A percentile compares a stretch with the other conserved stretches of the same genome.
Conservation (phyloP, 768 basidiomycete species). For the Lactarius hengduanensis region DNA sequence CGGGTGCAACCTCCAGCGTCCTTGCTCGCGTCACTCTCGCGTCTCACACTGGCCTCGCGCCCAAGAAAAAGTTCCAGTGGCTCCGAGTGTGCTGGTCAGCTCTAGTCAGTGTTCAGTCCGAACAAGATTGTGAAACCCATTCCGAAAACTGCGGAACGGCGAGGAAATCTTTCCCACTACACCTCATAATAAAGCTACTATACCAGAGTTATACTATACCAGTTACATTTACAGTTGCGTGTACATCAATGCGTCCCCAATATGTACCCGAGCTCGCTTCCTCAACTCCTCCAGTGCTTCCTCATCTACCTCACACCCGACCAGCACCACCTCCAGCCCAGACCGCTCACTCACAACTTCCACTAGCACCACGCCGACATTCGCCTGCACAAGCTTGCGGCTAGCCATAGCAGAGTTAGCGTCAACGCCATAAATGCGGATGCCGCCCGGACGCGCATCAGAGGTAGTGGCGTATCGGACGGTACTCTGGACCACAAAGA, state of each 20-base stretch:
- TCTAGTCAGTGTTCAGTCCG: no score
- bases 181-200: no score
- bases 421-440: neutral
- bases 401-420: neutral
- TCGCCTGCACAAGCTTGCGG: neutral
- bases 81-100: no score
- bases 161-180: no score
- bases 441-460: neutral
- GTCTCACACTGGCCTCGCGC: no score
- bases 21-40: no score
- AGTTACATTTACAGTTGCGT: neutral
- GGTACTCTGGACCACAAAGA: constrained; percentile 7
- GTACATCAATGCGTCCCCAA: constrained; percentile 14
- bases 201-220: no score
- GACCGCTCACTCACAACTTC: neutral
- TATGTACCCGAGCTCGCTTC: constrained; percentile 1
- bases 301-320: constrained; percentile 13
- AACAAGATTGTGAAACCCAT: no score
- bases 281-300: constrained; percentile 6
- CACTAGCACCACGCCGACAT: constrained; percentile 8
- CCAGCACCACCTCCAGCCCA: constrained; percentile 14
- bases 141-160: no score
- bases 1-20: no score
- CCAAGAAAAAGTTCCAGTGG: no score
- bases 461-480: neutral